These are phyloP conservation scores for Tanacetum coccineum DNA, from an alignment of 129 eudicot species.

Conservation along the genomic window DNA sequence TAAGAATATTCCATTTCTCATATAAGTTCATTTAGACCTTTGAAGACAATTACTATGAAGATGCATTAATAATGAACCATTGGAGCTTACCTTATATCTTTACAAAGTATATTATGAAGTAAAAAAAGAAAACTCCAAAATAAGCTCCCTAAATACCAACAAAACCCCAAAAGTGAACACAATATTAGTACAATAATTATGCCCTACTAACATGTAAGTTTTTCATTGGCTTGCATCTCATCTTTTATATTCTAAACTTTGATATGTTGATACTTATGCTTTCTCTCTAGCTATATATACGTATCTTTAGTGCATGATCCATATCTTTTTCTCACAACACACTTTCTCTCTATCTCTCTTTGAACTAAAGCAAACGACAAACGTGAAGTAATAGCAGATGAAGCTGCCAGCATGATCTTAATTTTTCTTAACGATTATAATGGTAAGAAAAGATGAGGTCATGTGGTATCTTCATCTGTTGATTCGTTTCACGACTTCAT, in stretches of 20 bases:
- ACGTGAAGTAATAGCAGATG: slow-evolving; percentile 25
- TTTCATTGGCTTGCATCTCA: slow-evolving; percentile 12
- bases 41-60: neutral
- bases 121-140: neutral
- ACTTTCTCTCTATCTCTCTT: slow-evolving; percentile 4
- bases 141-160: slow-evolving; percentile 28
- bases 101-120: neutral
- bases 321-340: neutral
- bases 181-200: slow-evolving; percentile 17
- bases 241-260: neutral
- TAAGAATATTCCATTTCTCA: neutral
- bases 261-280: neutral
- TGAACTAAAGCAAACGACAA: neutral
- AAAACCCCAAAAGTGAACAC: slow-evolving; percentile 25
- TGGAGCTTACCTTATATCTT: neutral
- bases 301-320: slow-evolving; percentile 8
- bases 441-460: slow-evolving; percentile 20
- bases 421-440: neutral
- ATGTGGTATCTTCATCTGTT: slow-evolving; percentile 26
- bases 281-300: slow-evolving; percentile 6
- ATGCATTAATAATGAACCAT: neutral
- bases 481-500: slow-evolving; percentile 7
- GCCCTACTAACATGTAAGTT: slow-evolving; percentile 20
- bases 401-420: slow-evolving; percentile 43
- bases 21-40: neutral